Evolutionary conservation across 495 filamentous ascomycete genomes (phyloP), one percentile per base, ranked within the genome.

Genomic region (Trichocladium antarcticum): DNA sequence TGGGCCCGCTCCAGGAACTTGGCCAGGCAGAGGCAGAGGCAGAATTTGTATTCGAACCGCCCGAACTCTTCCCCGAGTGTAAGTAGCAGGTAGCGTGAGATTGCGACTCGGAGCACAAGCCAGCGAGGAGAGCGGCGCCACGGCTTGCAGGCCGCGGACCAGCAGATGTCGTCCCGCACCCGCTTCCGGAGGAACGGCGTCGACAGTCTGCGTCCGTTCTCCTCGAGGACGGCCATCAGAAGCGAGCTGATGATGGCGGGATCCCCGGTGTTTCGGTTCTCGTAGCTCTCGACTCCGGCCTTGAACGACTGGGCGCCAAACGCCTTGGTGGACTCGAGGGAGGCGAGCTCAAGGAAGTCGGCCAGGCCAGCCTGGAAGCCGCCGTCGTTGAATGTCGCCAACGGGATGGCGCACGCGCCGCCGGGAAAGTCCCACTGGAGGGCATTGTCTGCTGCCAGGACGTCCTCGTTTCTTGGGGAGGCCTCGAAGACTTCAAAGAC

Each of bases 41-140:
- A 57, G 35, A 73, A 61, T 50, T 85, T 85, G 69, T 83, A 84
- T 5, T 67, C 59, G 1, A 73, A 41, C n/a, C 68, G 66, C 0
- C 78, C 80, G 5, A 52, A 11, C 4, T 70, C 66, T 8, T 42
- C 57, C 1, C 78, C 79, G 5, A 77, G 60, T 0, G 55, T 12
- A 8, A 68, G 37, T 36, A 57, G 70, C 0, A 82, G 63, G 9
- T 70, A 63, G 1, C 78, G 70, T 22, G 77, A 68, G 14, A 73
- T 53, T 0, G 62, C 62, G 1, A 85, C 78, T 0, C 81, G 71
- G 11, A 83, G 58, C 1, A 80, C 66, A 4, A 85, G 74, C 75
- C 76, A 84, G 34, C 70, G 65, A 0, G 81, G 70, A 10, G 58
- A 61, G 29, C 80, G 60, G 19, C 79, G 68, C 80, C 80, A 84